phyloP scores from a whole-genome alignment of 495 filamentous ascomycete species.

The Aspergillus sparsus region DNA sequence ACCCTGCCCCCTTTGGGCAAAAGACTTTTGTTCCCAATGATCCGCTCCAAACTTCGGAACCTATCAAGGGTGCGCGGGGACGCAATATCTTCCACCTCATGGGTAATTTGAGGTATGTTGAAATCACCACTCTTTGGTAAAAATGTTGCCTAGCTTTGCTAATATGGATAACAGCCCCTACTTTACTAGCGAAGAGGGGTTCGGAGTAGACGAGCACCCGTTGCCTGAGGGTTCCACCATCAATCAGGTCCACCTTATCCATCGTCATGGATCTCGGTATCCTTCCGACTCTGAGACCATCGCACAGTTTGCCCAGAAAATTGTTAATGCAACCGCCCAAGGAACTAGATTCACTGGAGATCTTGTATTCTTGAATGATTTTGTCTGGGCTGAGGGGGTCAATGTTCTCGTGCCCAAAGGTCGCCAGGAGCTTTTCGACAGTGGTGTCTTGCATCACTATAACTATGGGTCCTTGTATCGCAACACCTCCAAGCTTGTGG shows the following conservation, averaged over 20 bases:
- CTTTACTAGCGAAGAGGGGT: slow-evolving; percentile 37
- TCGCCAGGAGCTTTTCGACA: slow-evolving; percentile 52
- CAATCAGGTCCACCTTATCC: slow-evolving; percentile 52
- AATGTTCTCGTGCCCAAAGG: slow-evolving; percentile 56
- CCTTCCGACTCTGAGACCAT: slow-evolving; percentile 32
- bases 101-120: slow-evolving; percentile 43
- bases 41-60: slow-evolving; percentile 59
- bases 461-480: slow-evolving; percentile 63
- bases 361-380: slow-evolving; percentile 52
- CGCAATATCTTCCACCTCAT: slow-evolving; percentile 57
- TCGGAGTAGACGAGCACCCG: slow-evolving; percentile 58
- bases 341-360: slow-evolving; percentile 44
- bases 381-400: slow-evolving; percentile 46
- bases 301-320: slow-evolving; percentile 30
- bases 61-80: slow-evolving; percentile 50
- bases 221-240: slow-evolving; percentile 56
- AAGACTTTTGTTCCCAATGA: not conserved
- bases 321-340: slow-evolving; percentile 32
- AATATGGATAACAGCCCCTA: slow-evolving; percentile 21
- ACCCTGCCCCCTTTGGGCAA: slow-evolving; percentile 1
- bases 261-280: slow-evolving; percentile 47
- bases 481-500: slow-evolving; percentile 60
- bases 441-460: slow-evolving; percentile 57
- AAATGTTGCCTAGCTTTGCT: too few species aligned
- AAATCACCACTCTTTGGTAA: not conserved